A percentile compares a stretch with the other conserved stretches of the same genome.
phyloP scores from a whole-genome alignment of 305 asterid genomes.

The Fraxinus angustifolia region DNA sequence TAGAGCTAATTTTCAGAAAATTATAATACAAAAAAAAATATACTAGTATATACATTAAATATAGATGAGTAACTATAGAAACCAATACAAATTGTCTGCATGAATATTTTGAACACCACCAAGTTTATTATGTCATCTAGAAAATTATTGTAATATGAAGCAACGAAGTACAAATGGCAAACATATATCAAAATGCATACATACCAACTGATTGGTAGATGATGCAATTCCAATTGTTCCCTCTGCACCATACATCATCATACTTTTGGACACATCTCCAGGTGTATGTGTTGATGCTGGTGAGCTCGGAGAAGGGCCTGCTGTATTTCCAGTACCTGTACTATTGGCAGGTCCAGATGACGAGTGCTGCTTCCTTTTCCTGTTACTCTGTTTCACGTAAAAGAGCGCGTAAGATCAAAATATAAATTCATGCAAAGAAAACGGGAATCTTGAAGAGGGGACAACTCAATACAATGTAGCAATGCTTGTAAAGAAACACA shows the following conservation, averaged over 20 bases:
- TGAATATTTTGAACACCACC: not conserved
- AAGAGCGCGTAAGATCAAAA: slow-evolving; percentile 10
- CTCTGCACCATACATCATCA: slow-evolving; percentile 79
- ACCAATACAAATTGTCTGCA: not conserved
- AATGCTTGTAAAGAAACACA: slow-evolving; percentile 11
- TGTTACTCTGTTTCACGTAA: slow-evolving; percentile 53
- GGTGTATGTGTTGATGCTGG: slow-evolving; percentile 95
- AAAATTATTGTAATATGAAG: not conserved
- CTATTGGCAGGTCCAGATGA: slow-evolving; percentile 99
- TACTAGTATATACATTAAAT: not conserved
- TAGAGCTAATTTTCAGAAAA: not conserved
- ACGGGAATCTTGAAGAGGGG: slow-evolving; percentile 2
- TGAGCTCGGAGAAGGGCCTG: slow-evolving; percentile 89
- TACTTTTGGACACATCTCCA: slow-evolving; percentile 83
- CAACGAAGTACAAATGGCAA: not conserved
- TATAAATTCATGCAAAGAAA: slow-evolving; percentile 6
- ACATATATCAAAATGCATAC: slow-evolving; percentile 13
- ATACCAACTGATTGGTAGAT: slow-evolving; percentile 91
- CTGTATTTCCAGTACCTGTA: slow-evolving; percentile 97
- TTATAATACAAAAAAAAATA: not conserved
- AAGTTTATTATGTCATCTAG: not conserved
- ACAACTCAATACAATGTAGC: not conserved
- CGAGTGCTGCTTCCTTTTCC: slow-evolving; percentile 91
- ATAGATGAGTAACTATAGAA: not conserved
- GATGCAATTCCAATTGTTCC: slow-evolving; percentile 91